Evolutionary conservation across 2,329 filamentous ascomycete genomes (phyloP).

Genomic region (Beauveria pseudobassiana): DNA sequence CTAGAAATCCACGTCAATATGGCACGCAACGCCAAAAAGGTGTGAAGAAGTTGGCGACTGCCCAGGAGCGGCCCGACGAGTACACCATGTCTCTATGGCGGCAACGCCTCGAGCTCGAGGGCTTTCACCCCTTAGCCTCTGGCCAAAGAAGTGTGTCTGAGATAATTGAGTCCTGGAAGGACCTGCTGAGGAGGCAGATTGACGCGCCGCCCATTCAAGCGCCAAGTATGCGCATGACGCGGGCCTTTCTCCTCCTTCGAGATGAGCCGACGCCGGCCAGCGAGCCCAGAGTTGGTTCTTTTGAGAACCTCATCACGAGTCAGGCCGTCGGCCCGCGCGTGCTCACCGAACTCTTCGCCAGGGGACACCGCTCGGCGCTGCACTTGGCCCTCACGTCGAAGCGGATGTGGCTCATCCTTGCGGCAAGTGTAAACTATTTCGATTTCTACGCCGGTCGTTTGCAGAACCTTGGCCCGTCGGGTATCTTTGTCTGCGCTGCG

Average conservation of each 20-base stretch:
- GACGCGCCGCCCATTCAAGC: not conserved
- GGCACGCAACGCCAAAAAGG: too few relatives aligned
- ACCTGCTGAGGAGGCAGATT: not conserved
- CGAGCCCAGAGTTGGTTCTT: not conserved
- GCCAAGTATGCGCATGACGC: not conserved
- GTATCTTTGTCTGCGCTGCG: constrained; percentile 19
- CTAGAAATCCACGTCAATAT: too few relatives aligned
- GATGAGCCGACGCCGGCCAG: not conserved
- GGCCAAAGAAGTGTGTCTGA: not conserved
- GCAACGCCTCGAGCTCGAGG: not conserved
- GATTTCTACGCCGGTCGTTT: constrained; percentile 18
- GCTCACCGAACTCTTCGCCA: constrained; percentile 14
- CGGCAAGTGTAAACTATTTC: constrained; percentile 20
- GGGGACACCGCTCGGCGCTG: constrained; percentile 19
- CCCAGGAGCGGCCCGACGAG: too few relatives aligned
- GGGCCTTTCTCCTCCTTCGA: constrained; percentile 1
- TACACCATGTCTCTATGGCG: not conserved
- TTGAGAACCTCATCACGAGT: not conserved
- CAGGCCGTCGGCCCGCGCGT: constrained; percentile 16
- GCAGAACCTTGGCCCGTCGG: constrained; percentile 14
- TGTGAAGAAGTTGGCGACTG: too few relatives aligned
- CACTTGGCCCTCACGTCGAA: constrained; percentile 18
- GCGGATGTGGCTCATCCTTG: constrained; percentile 18
- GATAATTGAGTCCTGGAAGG: not conserved
- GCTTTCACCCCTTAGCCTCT: not conserved